Conservation (phyloP, 2,329 filamentous ascomycete species). For the Phialemonium atrogriseum region DNA sequence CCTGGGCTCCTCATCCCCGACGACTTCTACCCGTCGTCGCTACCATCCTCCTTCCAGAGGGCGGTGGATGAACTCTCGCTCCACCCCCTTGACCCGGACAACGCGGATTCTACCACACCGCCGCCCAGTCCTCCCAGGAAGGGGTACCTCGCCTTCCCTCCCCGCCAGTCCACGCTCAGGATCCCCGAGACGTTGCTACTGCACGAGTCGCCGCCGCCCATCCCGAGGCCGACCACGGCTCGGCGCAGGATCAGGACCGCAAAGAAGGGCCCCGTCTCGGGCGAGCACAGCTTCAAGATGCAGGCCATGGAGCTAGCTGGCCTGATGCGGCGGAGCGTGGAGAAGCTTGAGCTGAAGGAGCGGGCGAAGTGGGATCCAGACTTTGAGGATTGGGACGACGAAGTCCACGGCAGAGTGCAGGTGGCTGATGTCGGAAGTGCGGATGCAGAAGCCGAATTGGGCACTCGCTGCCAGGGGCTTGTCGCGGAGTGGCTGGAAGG, state of each 20-base stretch:
- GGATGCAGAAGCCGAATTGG: slow-evolving; percentile 7
- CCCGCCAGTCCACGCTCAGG: slow-evolving; percentile 34
- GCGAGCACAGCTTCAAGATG: slow-evolving; percentile 32
- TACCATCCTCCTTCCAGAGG: slow-evolving; percentile 3
- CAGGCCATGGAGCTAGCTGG: slow-evolving; percentile 39
- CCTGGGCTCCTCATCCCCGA: slow-evolving; percentile 37
- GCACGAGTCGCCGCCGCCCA: slow-evolving; percentile 26
- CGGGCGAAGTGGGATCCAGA: slow-evolving; percentile 32
- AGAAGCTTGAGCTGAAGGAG: slow-evolving; percentile 35
- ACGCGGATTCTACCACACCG: slow-evolving; percentile 2
- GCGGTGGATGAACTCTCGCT: slow-evolving; percentile 8
- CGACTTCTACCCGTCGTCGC: slow-evolving; percentile 24
- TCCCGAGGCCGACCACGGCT: slow-evolving; percentile 8
- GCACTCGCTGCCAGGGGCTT: background rate
- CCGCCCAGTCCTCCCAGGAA: slow-evolving; percentile 25
- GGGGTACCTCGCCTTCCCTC: slow-evolving; percentile 39
- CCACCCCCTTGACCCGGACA: slow-evolving; percentile 3
- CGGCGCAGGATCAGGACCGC: background rate
- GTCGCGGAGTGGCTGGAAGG: slow-evolving; percentile 1
- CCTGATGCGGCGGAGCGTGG: slow-evolving; percentile 41
- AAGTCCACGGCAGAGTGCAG: slow-evolving; percentile 29
- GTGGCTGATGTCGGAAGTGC: slow-evolving; percentile 26
- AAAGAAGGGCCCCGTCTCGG: slow-evolving; percentile 2
- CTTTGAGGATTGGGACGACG: slow-evolving; percentile 21
- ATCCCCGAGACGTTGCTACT: slow-evolving; percentile 42